These are phyloP conservation scores for Lyophyllum decastes DNA, from an alignment of 768 basidiomycete genomes.

Conservation along the genomic window DNA sequence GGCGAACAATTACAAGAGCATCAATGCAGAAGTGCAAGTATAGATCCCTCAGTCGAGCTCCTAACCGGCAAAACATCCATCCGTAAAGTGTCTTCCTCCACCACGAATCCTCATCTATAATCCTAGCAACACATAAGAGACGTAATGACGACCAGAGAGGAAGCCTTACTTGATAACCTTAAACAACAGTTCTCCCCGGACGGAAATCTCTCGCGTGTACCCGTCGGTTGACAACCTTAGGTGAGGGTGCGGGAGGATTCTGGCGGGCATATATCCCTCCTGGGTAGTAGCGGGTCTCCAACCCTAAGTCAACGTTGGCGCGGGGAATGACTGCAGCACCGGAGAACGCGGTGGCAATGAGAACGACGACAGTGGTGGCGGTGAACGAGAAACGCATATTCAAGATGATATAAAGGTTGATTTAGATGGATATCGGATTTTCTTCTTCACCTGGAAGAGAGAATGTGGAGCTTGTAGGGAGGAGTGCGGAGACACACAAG, in stretches of 20 bases:
- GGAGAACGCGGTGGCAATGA: conserved; percentile 23
- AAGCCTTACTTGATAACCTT: conserved; percentile 5
- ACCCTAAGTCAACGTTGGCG: conserved; percentile 19
- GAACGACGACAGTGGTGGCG: conserved; percentile 17
- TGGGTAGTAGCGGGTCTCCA: conserved; percentile 24
- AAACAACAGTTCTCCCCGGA: conserved; percentile 8
- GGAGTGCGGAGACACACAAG: conserved; percentile 29
- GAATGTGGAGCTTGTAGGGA: conserved; percentile 8
- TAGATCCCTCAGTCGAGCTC: neutral
- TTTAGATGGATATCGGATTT: conserved; percentile 11
- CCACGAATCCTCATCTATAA: neutral
- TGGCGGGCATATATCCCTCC: conserved; percentile 20
- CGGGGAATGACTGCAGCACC: conserved; percentile 29
- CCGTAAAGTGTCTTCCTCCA: conserved; percentile 1
- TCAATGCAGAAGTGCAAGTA: neutral
- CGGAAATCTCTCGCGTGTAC: conserved; percentile 19
- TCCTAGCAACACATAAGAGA: neutral
- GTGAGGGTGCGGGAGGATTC: conserved; percentile 1
- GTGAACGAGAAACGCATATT: conserved; percentile 30
- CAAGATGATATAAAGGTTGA: conserved; percentile 10
- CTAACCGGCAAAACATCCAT: neutral
- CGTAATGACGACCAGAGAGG: neutral
- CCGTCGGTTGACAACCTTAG: conserved; percentile 4
- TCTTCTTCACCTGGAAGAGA: conserved; percentile 29
- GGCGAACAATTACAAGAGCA: neutral